Base-by-base conservation (phyloP, 169 alveolate genomes). In the Cryptosporidium viatorum region DNA sequence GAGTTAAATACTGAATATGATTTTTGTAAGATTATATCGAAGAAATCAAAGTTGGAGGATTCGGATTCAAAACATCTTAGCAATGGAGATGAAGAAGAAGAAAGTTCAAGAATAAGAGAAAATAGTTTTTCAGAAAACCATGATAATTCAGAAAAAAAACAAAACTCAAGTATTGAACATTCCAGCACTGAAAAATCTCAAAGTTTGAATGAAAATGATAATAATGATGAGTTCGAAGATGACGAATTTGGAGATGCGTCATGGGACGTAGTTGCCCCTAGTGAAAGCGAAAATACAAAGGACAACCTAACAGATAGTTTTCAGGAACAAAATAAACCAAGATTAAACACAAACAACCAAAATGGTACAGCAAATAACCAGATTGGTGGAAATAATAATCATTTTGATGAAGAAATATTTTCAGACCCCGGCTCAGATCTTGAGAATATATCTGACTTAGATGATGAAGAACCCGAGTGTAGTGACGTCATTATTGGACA, bases 401-500 rank as follows among this genome's bases (percentile, higher is more conserved):
- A 14, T 48, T 48, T 48, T 48, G 58, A 68, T 37, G 74, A 35
- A 12, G 48, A 68, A 5, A 9, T 59, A 4, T 12, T 14, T 9
- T 74, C 86, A 6, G 86, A 74, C 7, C 71, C 55, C 10, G 86
- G 86, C 7, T 74, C 86, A 35, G 71, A 74, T 43, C 55, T 74
- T 23, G 86, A 58, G 26, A 31, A 74, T 37, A 29, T 74, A 16
- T 74, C 86, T 37, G 86, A 74, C 43, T 39, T 74, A 39, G 86
- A 74, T 9, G 86, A 74, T 21, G 86, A 74, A 18, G 86, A 74
- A 60, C 86, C 86, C n/a, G 70, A 37, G 6, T 74, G 86, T 26
- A 60, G 37, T 52, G 86, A 74, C 58, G 71, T 74, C 2, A 59
- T 74, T 55, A 59, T 74, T 74, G 86, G 86, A 35, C 86, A 74